Conservation (phyloP, 2,329 filamentous ascomycete genomes). For the Hymenoscyphus infarciens region DNA sequence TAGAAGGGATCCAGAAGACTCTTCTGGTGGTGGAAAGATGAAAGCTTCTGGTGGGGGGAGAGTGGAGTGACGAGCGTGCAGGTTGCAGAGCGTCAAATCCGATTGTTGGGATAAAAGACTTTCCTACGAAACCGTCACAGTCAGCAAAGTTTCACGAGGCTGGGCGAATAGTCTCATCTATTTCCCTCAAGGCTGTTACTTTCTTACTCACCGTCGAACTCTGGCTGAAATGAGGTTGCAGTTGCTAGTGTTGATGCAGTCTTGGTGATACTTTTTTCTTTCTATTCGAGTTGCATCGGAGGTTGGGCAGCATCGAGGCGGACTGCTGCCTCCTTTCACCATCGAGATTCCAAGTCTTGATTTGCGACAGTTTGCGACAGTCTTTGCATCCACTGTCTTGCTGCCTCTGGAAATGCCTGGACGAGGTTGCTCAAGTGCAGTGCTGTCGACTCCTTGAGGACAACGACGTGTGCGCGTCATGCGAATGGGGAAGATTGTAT, state of each 20-base stretch:
- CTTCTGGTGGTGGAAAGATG: neutral
- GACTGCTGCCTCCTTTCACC: neutral
- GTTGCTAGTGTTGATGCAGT: neutral
- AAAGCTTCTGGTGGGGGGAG: neutral
- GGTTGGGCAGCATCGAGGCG: neutral
- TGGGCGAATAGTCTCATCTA: neutral
- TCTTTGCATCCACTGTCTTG: neutral
- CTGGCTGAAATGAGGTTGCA: constrained; percentile 4
- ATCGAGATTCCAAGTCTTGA: neutral
- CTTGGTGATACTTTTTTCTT: neutral
- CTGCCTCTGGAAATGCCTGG: neutral
- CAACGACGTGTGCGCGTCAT: neutral
- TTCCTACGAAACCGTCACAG: neutral
- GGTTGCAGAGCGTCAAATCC: constrained; percentile 1
- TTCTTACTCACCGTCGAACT: constrained; percentile 1
- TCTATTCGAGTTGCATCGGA: neutral
- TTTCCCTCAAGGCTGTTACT: neutral
- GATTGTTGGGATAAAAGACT: neutral
- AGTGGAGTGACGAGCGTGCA: constrained; percentile 2
- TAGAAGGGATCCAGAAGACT: neutral
- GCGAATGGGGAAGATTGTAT: neutral
- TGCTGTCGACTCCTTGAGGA: neutral
- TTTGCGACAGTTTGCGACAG: neutral
- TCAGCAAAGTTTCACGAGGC: neutral
- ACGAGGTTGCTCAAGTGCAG: neutral